Conservation (phyloP, 139 green algal genomes). For the Chlorella sorokiniana region DNA sequence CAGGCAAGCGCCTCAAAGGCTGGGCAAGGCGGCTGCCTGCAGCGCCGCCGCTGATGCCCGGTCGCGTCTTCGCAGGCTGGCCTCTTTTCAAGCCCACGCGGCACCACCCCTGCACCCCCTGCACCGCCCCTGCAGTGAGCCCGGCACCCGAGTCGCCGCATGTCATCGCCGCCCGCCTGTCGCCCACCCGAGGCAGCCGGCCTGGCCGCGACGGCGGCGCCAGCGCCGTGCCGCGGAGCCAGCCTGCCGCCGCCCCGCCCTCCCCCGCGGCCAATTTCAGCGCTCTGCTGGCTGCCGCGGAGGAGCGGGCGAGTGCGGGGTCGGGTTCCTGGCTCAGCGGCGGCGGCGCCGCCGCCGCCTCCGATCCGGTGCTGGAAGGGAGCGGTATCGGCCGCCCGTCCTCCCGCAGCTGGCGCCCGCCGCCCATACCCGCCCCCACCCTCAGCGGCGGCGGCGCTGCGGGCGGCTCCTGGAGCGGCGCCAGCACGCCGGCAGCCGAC, state of each 20-base stretch:
- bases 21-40: neutral
- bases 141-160: conserved; percentile 12
- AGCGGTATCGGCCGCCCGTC: conserved; percentile 36
- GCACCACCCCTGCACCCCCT: neutral
- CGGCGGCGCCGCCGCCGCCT: neutral
- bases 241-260: neutral
- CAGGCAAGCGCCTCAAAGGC: neutral
- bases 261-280: neutral
- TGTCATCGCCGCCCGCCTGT: conserved; percentile 38
- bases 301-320: neutral
- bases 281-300: conserved; percentile 4
- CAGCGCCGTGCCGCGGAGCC: neutral
- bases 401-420: conserved; percentile 34
- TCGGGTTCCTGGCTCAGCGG: neutral
- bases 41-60: neutral
- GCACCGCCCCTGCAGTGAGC: neutral
- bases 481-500: neutral
- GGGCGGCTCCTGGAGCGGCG: neutral
- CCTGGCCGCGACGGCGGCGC: neutral
- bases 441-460: conserved; percentile 1
- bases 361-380: conserved; percentile 1
- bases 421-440: conserved; percentile 35
- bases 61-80: neutral
- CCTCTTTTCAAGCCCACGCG: neutral
- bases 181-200: neutral